A percentile compares a stretch with the other conserved stretches of the same genome.
phyloP scores from a whole-genome alignment of 345 rosid species.

The Rhizophora mangle region DNA sequence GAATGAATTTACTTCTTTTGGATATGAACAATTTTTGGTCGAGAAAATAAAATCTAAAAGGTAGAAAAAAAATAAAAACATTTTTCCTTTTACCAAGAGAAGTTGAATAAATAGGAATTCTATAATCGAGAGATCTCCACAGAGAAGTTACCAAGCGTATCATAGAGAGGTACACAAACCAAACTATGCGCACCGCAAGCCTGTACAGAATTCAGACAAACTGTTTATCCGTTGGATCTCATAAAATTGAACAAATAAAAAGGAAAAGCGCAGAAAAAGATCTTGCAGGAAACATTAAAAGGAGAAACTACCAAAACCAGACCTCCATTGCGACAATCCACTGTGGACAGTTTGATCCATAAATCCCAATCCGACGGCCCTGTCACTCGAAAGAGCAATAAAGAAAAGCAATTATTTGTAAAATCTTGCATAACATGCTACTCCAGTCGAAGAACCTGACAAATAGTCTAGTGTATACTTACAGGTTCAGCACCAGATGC shows the following conservation, averaged over 20 bases:
- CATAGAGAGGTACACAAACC: conserved; percentile 91
- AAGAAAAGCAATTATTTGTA: not conserved
- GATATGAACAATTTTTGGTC: no score
- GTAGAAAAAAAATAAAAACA: not conserved
- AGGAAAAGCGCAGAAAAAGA: not conserved
- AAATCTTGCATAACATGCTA: not conserved
- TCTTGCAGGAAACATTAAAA: not conserved
- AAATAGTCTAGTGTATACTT: conserved; percentile 23
- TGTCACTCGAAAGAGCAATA: conserved; percentile 18
- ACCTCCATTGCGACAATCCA: conserved; percentile 99
- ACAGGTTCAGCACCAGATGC: conserved; percentile 85
- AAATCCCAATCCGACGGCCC: conserved; percentile 85
- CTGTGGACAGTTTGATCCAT: conserved; percentile 91
- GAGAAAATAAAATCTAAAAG: not conserved
- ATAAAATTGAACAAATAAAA: not conserved
- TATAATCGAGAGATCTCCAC: not conserved
- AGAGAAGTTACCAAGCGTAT: conserved; percentile 67
- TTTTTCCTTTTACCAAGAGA: not conserved
- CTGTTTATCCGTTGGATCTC: not conserved
- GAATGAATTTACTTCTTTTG: no score
- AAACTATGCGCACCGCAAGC: conserved; percentile 81
- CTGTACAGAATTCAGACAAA: conserved; percentile 36
- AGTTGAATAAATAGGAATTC: not conserved
- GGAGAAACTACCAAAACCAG: conserved; percentile 8
- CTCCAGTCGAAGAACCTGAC: conserved; percentile 1